Base-by-base conservation (phyloP, 2,329 filamentous ascomycete species). In the Ambrosiella cleistominuta region DNA sequence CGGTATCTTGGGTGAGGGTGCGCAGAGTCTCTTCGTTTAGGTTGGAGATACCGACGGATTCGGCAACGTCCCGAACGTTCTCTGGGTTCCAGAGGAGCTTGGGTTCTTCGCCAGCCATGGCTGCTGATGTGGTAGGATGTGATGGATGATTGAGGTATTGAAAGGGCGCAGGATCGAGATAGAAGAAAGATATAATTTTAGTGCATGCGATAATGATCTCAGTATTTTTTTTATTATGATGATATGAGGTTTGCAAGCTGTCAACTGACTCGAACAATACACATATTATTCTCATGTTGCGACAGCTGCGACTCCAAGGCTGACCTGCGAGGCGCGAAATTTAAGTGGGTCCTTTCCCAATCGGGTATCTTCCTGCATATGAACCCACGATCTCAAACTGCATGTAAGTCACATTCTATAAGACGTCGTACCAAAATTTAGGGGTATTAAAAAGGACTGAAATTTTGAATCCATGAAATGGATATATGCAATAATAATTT, bases 21-120 rank as follows among this genome's bases (percentile, higher is more conserved):
- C 93, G 87, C 51, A 90, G 81, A 19, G 93, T 86, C 62, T 97
- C 91, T 61, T 95, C 88, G 67, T 81, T 82, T 50, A 97, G 77
- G 57, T 81, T 78, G 64, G 80, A 75, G 65, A 98, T 90, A 60
- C 93, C 93, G 53, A 97, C 87, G 1, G 93, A 95, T 70, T 98
- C 93, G 64, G 93, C 91, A 61, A 97, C 90, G 69, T 98, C 93
- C 65, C 83, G 84, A 65, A 98, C 87, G 65, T 95, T 97, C 66
- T 98, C 93, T 15, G 87, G 83, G 68, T 96, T 97, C 93, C 93
- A 97, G 64, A 96, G 82, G 35, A 83, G 74, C 66, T 75, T 75
- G n/a, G 73, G 59, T 40, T 61, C 59, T 45, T 61, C 59, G 49
- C 52, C 52, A 35, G 60, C 17, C 60, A 61, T 61, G 54, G 7